Conservation (phyloP, 73 alveolate genomes). For the Durusdinium trenchii region DNA sequence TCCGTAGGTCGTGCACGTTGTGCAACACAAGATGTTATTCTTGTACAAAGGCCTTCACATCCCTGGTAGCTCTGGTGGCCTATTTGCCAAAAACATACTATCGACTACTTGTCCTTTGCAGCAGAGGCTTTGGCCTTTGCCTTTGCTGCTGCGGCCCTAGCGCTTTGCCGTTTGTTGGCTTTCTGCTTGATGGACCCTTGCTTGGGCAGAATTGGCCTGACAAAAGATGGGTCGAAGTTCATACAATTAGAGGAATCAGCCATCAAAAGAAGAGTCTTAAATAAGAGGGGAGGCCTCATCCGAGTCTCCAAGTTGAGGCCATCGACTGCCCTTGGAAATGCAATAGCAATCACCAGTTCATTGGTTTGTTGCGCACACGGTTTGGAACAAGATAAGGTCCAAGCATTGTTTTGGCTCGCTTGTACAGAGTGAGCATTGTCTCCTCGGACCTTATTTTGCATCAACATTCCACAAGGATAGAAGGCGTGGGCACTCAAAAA, state of each 20-base stretch:
- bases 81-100: neutral
- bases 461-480: no score
- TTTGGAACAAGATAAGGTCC: no score
- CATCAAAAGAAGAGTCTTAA: neutral
- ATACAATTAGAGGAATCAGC: neutral
- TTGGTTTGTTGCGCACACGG: no score
- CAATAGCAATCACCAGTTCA: no score
- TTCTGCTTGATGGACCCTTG: neutral
- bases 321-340: conserved; percentile 14
- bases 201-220: conserved; percentile 24
- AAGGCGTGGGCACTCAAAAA: no score
- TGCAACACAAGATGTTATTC: no score
- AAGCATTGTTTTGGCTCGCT: no score
- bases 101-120: neutral
- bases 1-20: no score
- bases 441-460: no score
- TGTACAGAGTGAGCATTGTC: no score
- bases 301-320: conserved; percentile 14
- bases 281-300: neutral
- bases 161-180: neutral
- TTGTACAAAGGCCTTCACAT: no score
- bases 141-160: neutral
- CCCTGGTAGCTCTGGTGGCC: no score
- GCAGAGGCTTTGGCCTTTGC: conserved; percentile 13
- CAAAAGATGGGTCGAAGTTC: neutral